Evolutionary conservation across 805 yeast species (phyloP).

Genomic region (Lipomyces mesembrius): DNA sequence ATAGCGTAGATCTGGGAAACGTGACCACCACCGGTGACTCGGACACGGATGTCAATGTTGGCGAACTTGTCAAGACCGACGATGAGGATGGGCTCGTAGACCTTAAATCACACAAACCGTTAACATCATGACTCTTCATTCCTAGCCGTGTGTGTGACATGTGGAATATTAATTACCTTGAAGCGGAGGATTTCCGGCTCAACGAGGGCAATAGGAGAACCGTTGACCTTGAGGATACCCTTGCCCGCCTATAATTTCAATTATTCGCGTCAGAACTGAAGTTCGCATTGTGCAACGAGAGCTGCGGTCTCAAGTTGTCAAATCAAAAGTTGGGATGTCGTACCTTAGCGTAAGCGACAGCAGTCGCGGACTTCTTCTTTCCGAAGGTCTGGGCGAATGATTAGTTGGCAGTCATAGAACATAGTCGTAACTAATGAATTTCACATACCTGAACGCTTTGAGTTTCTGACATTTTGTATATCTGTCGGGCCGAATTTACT

Average conservation of each 20-base stretch:
- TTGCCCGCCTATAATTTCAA: constrained; percentile 82
- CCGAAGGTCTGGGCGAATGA: constrained; percentile 80
- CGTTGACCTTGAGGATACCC: constrained; percentile 99
- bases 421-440: background rate
- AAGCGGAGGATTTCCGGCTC: constrained; percentile 99
- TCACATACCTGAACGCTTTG: constrained; percentile 39
- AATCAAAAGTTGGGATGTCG: background rate
- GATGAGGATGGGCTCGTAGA: constrained; percentile 97
- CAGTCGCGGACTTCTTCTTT: constrained; percentile 99
- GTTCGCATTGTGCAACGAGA: background rate
- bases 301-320: background rate
- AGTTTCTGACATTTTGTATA: constrained; percentile 22
- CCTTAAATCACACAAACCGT: constrained; percentile 44
- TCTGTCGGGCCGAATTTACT: background rate
- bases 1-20: constrained; percentile 99
- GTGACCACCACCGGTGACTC: constrained; percentile 99
- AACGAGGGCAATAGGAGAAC: constrained; percentile 98
- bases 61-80: constrained; percentile 99
- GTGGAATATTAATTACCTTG: constrained; percentile 54
- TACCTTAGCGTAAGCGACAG: constrained; percentile 82
- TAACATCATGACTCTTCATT: background rate
- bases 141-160: background rate
- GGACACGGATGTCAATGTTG: constrained; percentile 97
- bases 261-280: constrained; percentile 7
- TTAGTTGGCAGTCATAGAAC: background rate